Base-by-base conservation (phyloP, 257 asterid species). In the Paraleonurus japonicus region DNA sequence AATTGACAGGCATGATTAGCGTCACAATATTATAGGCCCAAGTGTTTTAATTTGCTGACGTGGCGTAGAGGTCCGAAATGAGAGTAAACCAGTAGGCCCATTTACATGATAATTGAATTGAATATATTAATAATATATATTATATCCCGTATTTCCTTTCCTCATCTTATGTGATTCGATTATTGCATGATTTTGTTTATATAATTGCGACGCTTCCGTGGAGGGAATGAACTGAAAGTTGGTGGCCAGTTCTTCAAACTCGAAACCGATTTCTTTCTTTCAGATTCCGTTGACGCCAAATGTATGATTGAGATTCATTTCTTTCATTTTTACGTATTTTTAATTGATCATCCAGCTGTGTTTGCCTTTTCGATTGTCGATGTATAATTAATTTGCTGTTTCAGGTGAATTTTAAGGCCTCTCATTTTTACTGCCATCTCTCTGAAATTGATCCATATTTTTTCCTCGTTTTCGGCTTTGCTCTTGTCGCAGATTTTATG, bases 211-310 rank as follows among this genome's bases (percentile, higher is more conserved):
- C 70, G 24, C 72, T 73, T 68, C 76, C 81, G 81, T 67, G 66
- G 24, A 45, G 69, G 60, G 53, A 72, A 73, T 50, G 75, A 76
- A 77, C 68, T 76, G 23, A 78, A 64, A 71, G 81, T 75, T 72
- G 82, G 79, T 75, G 80, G 81, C 64, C 80, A 72, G 69, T 77
- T 77, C 80, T 71, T 76, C 82, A 66, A 55, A 62, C 72, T 74
- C 81, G 79, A 71, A 59, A 71, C 67, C 79, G 73, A 80, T 78
- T 61, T 61, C 6, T 51, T 15, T 11, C 45, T 79, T 58, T 69
- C 74, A 23, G 45, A 60, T 41, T 65, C 39, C 24, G 50, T 7
- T 27, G 30, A 51, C 68, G 82, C 69, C 85, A 75, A 75, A 69
- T 74, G 83, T 78, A 75, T 73, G 85, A 75, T 75, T 75, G 27